These are phyloP conservation scores for Geranium rotundifolium DNA, from an alignment of 345 rosid genomes.

Conservation along the genomic window DNA sequence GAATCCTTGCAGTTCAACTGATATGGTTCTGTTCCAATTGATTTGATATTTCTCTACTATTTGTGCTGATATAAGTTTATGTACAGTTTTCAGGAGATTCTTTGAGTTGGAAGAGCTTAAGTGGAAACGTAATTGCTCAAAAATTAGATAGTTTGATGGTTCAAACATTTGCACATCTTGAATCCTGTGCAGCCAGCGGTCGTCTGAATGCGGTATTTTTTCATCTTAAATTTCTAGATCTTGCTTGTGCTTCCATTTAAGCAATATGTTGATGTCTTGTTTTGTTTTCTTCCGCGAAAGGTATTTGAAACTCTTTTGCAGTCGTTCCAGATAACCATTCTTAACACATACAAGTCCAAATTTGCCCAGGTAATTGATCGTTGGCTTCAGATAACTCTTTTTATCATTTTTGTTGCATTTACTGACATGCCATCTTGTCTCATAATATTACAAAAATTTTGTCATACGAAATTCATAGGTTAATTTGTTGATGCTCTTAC, in stretches of 20 bases:
- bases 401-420: too few relatives aligned
- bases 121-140: constrained; percentile 39
- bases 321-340: constrained; percentile 49
- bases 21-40: too few relatives aligned
- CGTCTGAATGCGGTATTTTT: constrained; percentile 51
- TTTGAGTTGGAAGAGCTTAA: constrained; percentile 29
- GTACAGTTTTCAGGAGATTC: constrained; percentile 40
- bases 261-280: not conserved
- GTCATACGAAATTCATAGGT: too few relatives aligned
- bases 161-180: constrained; percentile 64
- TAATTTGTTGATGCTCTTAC: constrained; percentile 6
- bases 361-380: constrained; percentile 57
- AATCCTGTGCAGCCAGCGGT: constrained; percentile 43
- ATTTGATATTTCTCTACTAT: too few relatives aligned
- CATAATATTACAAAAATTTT: too few relatives aligned
- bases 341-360: constrained; percentile 70
- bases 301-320: constrained; percentile 59
- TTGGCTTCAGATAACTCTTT: not conserved
- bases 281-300: constrained; percentile 20
- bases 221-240: not conserved
- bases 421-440: not conserved
- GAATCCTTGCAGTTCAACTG: too few relatives aligned
- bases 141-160: constrained; percentile 70
- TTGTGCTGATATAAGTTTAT: not conserved
- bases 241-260: not conserved